Base-by-base conservation (phyloP, 176 grass and related monocot genomes). In the Lolium rigidum region DNA sequence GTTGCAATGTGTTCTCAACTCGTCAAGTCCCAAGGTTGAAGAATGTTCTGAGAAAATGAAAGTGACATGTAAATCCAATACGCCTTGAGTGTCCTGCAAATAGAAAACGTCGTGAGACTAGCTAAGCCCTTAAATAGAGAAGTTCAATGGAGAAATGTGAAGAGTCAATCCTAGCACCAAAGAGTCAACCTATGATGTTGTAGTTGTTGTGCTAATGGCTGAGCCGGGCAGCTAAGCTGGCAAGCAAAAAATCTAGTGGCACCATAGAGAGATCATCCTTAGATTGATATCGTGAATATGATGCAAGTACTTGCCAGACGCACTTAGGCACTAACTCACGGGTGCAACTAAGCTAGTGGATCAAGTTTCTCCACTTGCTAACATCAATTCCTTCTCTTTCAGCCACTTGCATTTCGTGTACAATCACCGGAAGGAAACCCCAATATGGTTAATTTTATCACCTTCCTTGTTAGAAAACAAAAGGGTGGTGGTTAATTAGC, bases 361-460 rank as follows among this genome's bases (percentile, higher is more conserved):
- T 75, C 14, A 31, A 18, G 7, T 31, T 52, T 44, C 39, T 62
- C 58, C 57, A 80, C 39, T 61, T 17, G 12, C 20, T 43, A 46
- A 9, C 56, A 22, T 62, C 21, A 61, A 47, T 49, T 31, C 41
- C 59, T 80, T 80, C 41, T 0, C 41, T 20, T 48, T 64, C 4
- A 11, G 41, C 41, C 21, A 48, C 21, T 79, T 79, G 14, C 21
- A 47, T 79, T 62, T 26, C 9, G n/a, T 26, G 28, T 28, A 31
- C 22, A 31, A 4, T 20, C 26, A 39, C 7, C 0, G 22, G 14
- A 22, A 69, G 20, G 80, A 69, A 50, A 70, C 0, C 48, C 48
- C n/a, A 16, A 2, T 52, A 1, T 54, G 47, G 79, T 82, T 82
- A n/a, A n/a, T n/a, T n/a, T 54, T 82, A 39, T 82, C 11, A n/a